Percentiles rank a stretch among this genome's conserved stretches.
phyloP scores from a whole-genome alignment of 441 rosid genomes.

The Euphorbia celastroides region DNA sequence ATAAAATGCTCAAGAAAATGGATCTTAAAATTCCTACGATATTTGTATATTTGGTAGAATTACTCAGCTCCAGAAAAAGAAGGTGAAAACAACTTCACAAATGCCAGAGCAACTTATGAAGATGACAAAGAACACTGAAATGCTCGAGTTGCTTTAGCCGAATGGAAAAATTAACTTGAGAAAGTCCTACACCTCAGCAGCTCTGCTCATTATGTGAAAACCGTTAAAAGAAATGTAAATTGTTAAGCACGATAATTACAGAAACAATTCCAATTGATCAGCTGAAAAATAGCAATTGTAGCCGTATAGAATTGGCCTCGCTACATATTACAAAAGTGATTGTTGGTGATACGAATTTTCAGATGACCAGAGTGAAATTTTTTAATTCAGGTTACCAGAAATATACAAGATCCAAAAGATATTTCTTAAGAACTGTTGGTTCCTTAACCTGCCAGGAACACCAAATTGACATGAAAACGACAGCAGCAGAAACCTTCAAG shows the following conservation, averaged over 20 bases:
- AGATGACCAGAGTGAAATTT: neutral
- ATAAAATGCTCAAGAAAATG: neutral
- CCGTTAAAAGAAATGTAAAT: neutral
- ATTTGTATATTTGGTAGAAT: neutral
- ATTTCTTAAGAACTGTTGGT: neutral
- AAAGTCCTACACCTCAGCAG: neutral
- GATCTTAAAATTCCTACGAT: neutral
- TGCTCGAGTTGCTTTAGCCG: neutral
- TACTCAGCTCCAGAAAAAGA: neutral
- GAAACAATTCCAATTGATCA: neutral
- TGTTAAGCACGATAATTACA: neutral
- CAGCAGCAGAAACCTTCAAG: neutral
- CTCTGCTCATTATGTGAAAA: too few relatives aligned
- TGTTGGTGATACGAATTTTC: neutral
- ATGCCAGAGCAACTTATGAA: neutral
- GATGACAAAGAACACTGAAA: neutral
- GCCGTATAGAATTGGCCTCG: neutral
- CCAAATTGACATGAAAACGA: neutral
- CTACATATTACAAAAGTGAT: neutral
- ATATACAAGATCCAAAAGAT: neutral
- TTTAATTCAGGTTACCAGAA: neutral
- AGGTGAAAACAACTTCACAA: neutral
- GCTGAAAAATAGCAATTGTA: neutral
- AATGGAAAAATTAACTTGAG: neutral
- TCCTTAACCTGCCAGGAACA: neutral